A percentile compares a stretch with the other conserved stretches of the same genome.
These are phyloP conservation scores for Annona cherimola DNA, from an alignment of 164 flowering plant species.

Conservation along the genomic window DNA sequence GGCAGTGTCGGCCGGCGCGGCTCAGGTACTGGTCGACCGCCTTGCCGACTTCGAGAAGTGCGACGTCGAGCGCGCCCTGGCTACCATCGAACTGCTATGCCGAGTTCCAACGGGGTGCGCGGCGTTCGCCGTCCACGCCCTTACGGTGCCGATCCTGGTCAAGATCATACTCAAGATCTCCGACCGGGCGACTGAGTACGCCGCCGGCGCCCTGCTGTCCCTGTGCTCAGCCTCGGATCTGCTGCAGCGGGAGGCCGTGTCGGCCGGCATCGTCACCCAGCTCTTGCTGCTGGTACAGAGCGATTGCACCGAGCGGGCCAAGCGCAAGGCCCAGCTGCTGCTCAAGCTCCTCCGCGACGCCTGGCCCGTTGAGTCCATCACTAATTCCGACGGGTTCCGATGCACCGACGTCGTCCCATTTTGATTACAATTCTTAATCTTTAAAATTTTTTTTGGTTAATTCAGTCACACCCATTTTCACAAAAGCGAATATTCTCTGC, in stretches of 20 bases:
- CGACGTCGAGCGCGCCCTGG: slow-evolving; percentile 86
- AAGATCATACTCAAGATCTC: slow-evolving; percentile 69
- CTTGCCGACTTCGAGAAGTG: slow-evolving; percentile 69
- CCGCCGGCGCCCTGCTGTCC: slow-evolving; percentile 71
- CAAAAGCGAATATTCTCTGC: not conserved
- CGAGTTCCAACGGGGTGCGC: slow-evolving; percentile 63
- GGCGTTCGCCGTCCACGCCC: slow-evolving; percentile 61
- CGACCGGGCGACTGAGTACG: slow-evolving; percentile 91
- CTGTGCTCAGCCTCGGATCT: slow-evolving; percentile 66
- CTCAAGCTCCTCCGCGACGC: slow-evolving; percentile 70
- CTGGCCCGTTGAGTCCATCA: slow-evolving; percentile 68
- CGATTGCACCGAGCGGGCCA: slow-evolving; percentile 84
- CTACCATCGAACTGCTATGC: slow-evolving; percentile 83
- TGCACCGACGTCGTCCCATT: slow-evolving; percentile 67
- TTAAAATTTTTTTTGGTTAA: not conserved
- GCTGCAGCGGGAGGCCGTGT: slow-evolving; percentile 62
- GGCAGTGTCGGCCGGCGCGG: slow-evolving; percentile 76
- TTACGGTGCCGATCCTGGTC: slow-evolving; percentile 73
- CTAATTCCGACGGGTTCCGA: slow-evolving; percentile 63
- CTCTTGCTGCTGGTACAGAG: slow-evolving; percentile 85
- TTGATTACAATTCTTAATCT: slow-evolving; percentile 22
- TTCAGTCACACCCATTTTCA: not conserved
- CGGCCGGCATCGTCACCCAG: slow-evolving; percentile 77
- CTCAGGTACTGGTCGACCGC: slow-evolving; percentile 47
- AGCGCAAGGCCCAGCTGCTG: slow-evolving; percentile 81